Evolutionary conservation across 2,329 filamentous ascomycete genomes (phyloP).

Genomic region (Penicillium sp.): DNA sequence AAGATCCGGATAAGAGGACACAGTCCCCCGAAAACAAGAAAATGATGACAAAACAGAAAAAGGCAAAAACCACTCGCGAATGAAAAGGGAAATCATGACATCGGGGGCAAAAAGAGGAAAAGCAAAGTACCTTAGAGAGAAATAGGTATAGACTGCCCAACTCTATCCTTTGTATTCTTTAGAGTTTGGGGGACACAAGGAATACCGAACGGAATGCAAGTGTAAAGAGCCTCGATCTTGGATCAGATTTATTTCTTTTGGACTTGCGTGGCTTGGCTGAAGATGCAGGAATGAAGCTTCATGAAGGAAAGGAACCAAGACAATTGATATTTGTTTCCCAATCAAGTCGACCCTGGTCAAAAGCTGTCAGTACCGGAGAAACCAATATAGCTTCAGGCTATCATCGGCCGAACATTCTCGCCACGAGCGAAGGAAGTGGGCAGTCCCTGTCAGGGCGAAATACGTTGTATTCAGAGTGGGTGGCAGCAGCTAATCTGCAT

Average conservation of each 20-base stretch:
- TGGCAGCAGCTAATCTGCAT: conserved; percentile 25
- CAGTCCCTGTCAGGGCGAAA: conserved; percentile 28
- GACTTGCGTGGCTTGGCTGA: conserved; percentile 15
- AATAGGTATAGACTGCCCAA: conserved; percentile 7
- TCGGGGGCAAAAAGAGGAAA: conserved; percentile 10
- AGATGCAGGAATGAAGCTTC: not conserved
- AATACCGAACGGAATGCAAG: not conserved
- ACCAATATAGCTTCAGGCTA: conserved; percentile 10
- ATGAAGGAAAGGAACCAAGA: not conserved
- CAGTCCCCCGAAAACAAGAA: conserved; percentile 10
- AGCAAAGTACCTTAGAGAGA: conserved; percentile 23
- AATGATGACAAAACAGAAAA: conserved; percentile 5
- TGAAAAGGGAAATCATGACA: conserved; percentile 1
- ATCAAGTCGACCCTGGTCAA: not conserved
- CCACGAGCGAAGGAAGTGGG: conserved; percentile 30
- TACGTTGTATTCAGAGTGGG: conserved; percentile 26
- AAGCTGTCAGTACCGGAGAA: not conserved
- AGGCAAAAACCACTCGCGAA: conserved; percentile 4
- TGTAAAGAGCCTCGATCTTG: conserved; percentile 6
- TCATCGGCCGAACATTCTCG: conserved; percentile 18
- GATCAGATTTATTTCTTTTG: conserved; percentile 14
- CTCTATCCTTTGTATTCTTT: not conserved
- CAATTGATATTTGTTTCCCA: conserved; percentile 18
- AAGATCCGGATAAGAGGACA: conserved; percentile 11
- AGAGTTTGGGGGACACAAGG: not conserved